Conservation (phyloP, 768 basidiomycete genomes). For the Kwoniella mangroviensis region DNA sequence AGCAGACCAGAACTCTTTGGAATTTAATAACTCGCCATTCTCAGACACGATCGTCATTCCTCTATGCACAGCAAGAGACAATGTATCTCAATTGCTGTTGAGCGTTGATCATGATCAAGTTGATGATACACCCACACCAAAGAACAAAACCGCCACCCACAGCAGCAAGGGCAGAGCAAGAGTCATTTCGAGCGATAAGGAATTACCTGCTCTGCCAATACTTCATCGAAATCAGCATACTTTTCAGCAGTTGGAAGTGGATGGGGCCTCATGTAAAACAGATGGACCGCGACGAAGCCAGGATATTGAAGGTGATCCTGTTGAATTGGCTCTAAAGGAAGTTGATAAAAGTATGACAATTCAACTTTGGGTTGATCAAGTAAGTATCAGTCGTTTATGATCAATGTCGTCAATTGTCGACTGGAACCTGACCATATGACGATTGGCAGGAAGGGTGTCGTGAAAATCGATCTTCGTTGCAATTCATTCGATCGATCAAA, state of each 20-base stretch:
- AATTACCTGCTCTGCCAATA: slow-evolving; percentile 13
- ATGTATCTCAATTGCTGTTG: background rate
- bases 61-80: background rate
- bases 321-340: slow-evolving; percentile 15
- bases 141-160: background rate
- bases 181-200: slow-evolving; percentile 13
- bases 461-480: slow-evolving; percentile 66
- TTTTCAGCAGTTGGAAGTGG: background rate
- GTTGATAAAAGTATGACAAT: slow-evolving; percentile 61
- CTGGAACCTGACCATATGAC: background rate
- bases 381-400: slow-evolving; percentile 17
- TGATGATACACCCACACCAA: slow-evolving; percentile 19
- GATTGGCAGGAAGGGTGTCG: slow-evolving; percentile 69
- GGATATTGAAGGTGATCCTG: slow-evolving; percentile 4
- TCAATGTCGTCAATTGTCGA: background rate
- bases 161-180: slow-evolving; percentile 6
- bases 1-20: background rate
- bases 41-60: slow-evolving; percentile 14
- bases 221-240: background rate
- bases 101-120: background rate
- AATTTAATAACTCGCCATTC: background rate
- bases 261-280: background rate
- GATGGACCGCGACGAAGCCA: background rate
- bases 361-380: slow-evolving; percentile 76
- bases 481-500: slow-evolving; percentile 64